Evolutionary conservation across 192 early-diverging fungal species (phyloP).

Genomic region (Dimargaris xerosporica): DNA sequence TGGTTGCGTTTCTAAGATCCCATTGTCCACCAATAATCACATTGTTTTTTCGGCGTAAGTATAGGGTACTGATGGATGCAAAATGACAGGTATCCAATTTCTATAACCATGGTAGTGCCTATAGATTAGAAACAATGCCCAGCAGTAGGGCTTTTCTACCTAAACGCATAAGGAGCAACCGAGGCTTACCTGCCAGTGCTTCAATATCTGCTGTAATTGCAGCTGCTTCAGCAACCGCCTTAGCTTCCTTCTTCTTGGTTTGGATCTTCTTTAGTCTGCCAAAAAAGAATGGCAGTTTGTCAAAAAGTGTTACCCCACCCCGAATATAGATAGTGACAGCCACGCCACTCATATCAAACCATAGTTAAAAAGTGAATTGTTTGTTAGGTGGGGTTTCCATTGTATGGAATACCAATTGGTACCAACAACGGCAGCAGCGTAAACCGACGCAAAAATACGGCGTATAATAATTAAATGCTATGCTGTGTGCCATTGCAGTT

Average conservation of each 20-base stretch:
- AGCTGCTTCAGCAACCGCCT: slow-evolving; percentile 25
- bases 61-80: slow-evolving; percentile 1
- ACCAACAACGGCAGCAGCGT: no score
- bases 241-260: slow-evolving; percentile 88
- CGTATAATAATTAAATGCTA: no score
- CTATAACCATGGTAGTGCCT: no score
- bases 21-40: not conserved
- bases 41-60: slow-evolving; percentile 7
- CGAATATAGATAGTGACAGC: no score
- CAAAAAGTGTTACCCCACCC: no score
- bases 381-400: no score
- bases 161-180: not conserved
- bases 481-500: no score
- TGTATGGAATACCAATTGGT: no score
- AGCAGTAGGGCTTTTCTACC: slow-evolving; percentile 1
- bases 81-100: slow-evolving; percentile 1
- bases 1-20: not conserved
- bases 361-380: no score
- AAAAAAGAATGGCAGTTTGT: no score
- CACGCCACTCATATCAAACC: no score
- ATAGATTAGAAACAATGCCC: slow-evolving; percentile 7
- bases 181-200: slow-evolving; percentile 19
- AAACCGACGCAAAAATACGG: no score
- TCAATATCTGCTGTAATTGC: slow-evolving; percentile 37
- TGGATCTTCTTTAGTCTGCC: slow-evolving; percentile 92